Conservation (phyloP, 75 land plant species). For the Chamaecyparis obtusa region DNA sequence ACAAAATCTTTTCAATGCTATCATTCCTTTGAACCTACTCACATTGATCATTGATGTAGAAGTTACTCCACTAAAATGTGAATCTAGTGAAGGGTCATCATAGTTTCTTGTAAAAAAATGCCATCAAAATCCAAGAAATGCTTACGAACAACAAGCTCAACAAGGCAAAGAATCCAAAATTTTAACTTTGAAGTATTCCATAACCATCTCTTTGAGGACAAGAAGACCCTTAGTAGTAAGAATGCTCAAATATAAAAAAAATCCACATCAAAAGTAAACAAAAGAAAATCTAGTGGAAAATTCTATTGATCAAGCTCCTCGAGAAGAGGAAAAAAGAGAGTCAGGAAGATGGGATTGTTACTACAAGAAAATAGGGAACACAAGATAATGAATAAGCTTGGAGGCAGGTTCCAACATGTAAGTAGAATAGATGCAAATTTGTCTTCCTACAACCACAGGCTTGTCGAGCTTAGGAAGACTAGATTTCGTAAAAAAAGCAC, state of each 20-base stretch:
- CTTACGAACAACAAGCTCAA: background rate
- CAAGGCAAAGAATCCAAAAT: background rate
- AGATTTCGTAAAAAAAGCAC: too few relatives aligned
- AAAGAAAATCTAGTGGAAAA: background rate
- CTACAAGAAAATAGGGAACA: background rate
- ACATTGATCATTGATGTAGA: too few relatives aligned
- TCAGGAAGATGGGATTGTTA: background rate
- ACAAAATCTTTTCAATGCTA: too few relatives aligned
- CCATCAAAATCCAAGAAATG: background rate
- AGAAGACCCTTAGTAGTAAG: background rate
- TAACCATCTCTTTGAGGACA: background rate
- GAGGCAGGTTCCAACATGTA: background rate
- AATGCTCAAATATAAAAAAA: background rate
- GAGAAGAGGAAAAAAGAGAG: background rate
- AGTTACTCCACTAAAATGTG: too few relatives aligned
- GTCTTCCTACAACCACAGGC: background rate
- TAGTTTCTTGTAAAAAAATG: background rate
- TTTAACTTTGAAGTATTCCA: background rate
- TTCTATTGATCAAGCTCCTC: too few relatives aligned
- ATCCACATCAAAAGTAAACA: background rate
- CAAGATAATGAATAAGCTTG: background rate
- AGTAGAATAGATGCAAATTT: background rate
- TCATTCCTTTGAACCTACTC: too few relatives aligned
- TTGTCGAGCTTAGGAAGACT: background rate
- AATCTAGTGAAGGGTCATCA: too few relatives aligned